These are phyloP conservation scores for Arthrinium phaeospermum DNA, from an alignment of 2,329 filamentous ascomycete genomes.

Conservation along the genomic window DNA sequence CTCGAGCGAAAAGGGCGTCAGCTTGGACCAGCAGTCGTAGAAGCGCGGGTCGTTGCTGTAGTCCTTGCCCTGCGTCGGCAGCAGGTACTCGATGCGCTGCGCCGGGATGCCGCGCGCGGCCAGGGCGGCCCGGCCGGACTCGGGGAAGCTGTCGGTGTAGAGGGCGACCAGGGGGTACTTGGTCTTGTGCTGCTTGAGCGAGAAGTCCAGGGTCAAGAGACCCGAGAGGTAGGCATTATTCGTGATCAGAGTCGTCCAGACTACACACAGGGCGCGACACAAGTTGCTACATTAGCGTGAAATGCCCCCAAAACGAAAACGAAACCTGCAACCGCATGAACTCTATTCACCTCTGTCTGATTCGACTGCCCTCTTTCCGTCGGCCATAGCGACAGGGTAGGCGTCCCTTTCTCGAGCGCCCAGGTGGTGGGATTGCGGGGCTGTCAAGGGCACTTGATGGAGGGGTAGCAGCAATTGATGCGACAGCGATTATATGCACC, in stretches of 20 bases:
- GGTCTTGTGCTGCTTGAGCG: conserved; percentile 68
- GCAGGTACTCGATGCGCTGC: conserved; percentile 74
- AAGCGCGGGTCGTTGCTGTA: conserved; percentile 82
- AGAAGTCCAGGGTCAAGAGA: conserved; percentile 80
- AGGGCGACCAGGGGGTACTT: conserved; percentile 82
- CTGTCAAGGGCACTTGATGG: not conserved
- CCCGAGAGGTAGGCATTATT: conserved; percentile 83
- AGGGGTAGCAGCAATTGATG: not conserved
- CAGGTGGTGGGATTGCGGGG: conserved; percentile 25
- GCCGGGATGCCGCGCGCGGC: conserved; percentile 71
- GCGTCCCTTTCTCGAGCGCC: not conserved
- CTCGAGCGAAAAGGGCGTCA: conserved; percentile 76
- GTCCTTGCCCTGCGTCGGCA: conserved; percentile 69
- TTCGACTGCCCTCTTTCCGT: conserved; percentile 39
- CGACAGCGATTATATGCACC: not conserved
- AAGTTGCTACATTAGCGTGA: conserved; percentile 3
- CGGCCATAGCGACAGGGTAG: conserved; percentile 32
- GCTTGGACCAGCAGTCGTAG: conserved; percentile 89
- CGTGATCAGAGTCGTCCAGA: conserved; percentile 89
- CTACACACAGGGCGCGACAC: conserved; percentile 47
- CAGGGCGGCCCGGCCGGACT: conserved; percentile 71
- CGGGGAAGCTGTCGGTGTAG: conserved; percentile 79
- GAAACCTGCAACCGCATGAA: not conserved
- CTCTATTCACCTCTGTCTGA: conserved; percentile 36
- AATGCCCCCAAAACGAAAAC: not conserved